A percentile compares a stretch with the other conserved stretches of the same genome.
Conservation (phyloP, 257 asterid genomes). For the Pogostemon cablin region DNA sequence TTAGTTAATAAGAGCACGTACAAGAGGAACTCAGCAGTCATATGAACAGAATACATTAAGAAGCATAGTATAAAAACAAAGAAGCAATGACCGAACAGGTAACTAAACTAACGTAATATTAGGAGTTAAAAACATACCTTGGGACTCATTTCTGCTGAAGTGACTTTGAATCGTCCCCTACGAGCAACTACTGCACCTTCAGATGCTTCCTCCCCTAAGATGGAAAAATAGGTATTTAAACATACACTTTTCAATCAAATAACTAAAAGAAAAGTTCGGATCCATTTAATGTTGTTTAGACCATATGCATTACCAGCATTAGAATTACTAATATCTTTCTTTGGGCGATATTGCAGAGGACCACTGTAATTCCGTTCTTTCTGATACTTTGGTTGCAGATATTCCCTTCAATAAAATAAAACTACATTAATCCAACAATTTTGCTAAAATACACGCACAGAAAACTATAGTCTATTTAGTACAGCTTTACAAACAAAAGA, state of each 20-base stretch:
- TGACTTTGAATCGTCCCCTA: slow-evolving; percentile 92
- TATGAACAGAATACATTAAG: slow-evolving; percentile 10
- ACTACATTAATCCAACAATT: slow-evolving; percentile 7
- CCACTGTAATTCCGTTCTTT: slow-evolving; percentile 75
- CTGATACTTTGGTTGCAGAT: slow-evolving; percentile 57
- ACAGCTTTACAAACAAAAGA: background rate
- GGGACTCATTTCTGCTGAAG: slow-evolving; percentile 75
- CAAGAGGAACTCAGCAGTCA: background rate
- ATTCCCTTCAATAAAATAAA: slow-evolving; percentile 61
- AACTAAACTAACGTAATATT: slow-evolving; percentile 7
- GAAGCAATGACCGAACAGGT: background rate
- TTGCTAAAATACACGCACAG: slow-evolving; percentile 23
- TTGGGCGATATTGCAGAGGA: slow-evolving; percentile 73
- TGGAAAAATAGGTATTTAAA: slow-evolving; percentile 28
- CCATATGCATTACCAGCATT: slow-evolving; percentile 47
- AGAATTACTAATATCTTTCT: slow-evolving; percentile 56
- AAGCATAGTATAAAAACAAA: slow-evolving; percentile 2
- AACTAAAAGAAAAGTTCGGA: slow-evolving; percentile 1
- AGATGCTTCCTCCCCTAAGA: slow-evolving; percentile 71
- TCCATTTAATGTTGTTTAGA: slow-evolving; percentile 8
- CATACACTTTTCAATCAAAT: background rate
- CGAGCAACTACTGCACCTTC: slow-evolving; percentile 82
- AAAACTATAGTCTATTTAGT: slow-evolving; percentile 10
- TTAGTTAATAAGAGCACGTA: slow-evolving; percentile 4
- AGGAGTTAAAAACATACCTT: slow-evolving; percentile 44